phyloP scores from a whole-genome alignment of 495 filamentous ascomycete species.

The Penicillium chermesinum region DNA sequence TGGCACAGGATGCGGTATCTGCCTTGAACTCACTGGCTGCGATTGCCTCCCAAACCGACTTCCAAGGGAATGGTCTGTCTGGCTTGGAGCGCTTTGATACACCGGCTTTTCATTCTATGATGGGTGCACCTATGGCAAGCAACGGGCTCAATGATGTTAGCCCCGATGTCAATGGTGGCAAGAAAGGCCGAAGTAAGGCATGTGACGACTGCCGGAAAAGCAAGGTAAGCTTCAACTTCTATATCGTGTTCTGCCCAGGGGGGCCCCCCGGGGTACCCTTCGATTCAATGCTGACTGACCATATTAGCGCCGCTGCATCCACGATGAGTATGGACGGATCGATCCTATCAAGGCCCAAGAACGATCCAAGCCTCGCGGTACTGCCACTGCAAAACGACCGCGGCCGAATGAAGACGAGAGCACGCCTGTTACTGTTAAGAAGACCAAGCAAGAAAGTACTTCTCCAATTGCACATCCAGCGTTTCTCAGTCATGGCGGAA shows the following conservation, averaged over 20 bases:
- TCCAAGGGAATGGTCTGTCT: slow-evolving; percentile 23
- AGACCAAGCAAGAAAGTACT: slow-evolving; percentile 38
- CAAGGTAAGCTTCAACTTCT: slow-evolving; percentile 61
- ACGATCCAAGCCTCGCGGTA: slow-evolving; percentile 52
- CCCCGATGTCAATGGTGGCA: slow-evolving; percentile 33
- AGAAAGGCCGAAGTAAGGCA: slow-evolving; percentile 57
- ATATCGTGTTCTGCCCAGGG: no score
- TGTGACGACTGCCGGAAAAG: slow-evolving; percentile 64
- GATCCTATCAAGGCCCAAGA: slow-evolving; percentile 60
- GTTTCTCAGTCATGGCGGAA: slow-evolving; percentile 13
- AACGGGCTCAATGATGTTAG: slow-evolving; percentile 32
- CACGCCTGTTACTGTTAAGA: slow-evolving; percentile 23
- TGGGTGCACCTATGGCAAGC: slow-evolving; percentile 26
- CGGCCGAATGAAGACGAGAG: slow-evolving; percentile 36
- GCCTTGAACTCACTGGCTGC: slow-evolving; percentile 42
- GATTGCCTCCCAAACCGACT: slow-evolving; percentile 37
- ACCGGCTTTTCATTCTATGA: slow-evolving; percentile 21
- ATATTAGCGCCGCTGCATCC: slow-evolving; percentile 60
- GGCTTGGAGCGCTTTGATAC: slow-evolving; percentile 28
- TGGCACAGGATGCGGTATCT: slow-evolving; percentile 43
- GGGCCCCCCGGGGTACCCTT: no score
- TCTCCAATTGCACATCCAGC: slow-evolving; percentile 26
- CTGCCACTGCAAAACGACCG: slow-evolving; percentile 44
- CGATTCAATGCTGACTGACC: not conserved
- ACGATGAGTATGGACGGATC: slow-evolving; percentile 59